These are phyloP conservation scores for Paraleonurus japonicus DNA, from an alignment of 257 asterid genomes.

Conservation along the genomic window DNA sequence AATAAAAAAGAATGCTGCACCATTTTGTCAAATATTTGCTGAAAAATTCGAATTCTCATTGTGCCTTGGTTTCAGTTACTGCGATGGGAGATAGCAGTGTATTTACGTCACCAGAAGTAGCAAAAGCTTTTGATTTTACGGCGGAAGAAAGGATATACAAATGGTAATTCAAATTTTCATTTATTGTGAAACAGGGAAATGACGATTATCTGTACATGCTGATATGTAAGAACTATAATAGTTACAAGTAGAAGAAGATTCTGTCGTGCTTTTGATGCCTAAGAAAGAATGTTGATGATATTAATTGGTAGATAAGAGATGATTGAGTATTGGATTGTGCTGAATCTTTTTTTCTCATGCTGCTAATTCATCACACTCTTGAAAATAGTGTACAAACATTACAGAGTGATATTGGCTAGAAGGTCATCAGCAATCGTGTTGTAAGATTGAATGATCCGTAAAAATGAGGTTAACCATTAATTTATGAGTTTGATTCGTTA, in stretches of 20 bases:
- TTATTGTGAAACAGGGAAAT: neutral
- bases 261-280: neutral
- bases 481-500: neutral
- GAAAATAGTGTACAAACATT: neutral
- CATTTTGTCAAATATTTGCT: neutral
- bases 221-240: neutral
- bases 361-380: neutral
- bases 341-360: neutral
- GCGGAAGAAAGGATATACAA: constrained; percentile 88
- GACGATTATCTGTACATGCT: neutral
- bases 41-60: too few relatives aligned
- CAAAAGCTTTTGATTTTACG: constrained; percentile 80
- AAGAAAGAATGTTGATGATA: neutral
- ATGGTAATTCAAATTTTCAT: constrained; percentile 47
- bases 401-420: neutral
- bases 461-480: neutral
- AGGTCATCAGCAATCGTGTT: neutral
- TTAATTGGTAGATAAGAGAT: constrained; percentile 5
- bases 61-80: constrained; percentile 46
- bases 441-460: neutral
- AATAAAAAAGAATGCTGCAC: neutral
- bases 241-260: neutral
- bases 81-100: constrained; percentile 43
- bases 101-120: constrained; percentile 80
- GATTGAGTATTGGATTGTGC: neutral